phyloP scores from a whole-genome alignment of 1,284 basidiomycete genomes.

The Irpex rosettiformis region DNA sequence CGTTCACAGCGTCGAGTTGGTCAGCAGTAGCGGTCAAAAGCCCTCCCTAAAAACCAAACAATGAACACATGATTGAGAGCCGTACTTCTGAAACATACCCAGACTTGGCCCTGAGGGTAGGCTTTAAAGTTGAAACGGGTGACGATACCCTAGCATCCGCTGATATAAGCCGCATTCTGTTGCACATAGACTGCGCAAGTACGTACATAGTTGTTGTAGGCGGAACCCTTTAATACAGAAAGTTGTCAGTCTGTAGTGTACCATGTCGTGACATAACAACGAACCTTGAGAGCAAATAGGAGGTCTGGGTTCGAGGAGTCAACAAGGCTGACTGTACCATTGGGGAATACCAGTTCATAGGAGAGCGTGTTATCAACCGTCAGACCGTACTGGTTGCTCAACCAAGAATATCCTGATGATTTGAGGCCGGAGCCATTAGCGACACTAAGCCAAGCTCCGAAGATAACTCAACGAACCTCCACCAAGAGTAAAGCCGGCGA shows the following conservation, averaged over 20 bases:
- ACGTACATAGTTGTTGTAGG: slow-evolving; percentile 56
- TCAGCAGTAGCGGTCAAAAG: slow-evolving; percentile 37
- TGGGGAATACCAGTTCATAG: slow-evolving; percentile 38
- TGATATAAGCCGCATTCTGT: neutral
- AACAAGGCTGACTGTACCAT: slow-evolving; percentile 32
- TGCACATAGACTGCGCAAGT: neutral
- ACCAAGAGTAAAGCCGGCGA: slow-evolving; percentile 45
- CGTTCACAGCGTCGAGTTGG: slow-evolving; percentile 35
- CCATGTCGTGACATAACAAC: slow-evolving; percentile 1
- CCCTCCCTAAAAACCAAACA: slow-evolving; percentile 43
- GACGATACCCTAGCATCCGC: slow-evolving; percentile 48
- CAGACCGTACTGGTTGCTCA: slow-evolving; percentile 40
- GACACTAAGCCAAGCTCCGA: no score
- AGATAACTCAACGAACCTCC: no score
- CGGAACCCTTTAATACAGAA: slow-evolving; percentile 39
- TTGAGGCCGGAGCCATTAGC: no score
- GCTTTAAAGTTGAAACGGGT: slow-evolving; percentile 54
- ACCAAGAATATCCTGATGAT: slow-evolving; percentile 37
- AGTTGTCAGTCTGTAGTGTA: neutral
- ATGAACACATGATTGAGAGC: neutral
- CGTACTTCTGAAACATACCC: slow-evolving; percentile 36
- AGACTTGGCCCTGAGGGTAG: slow-evolving; percentile 52
- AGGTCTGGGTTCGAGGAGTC: slow-evolving; percentile 28
- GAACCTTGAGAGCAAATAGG: slow-evolving; percentile 41
- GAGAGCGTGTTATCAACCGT: slow-evolving; percentile 40